Percentiles rank a stretch among this genome's conserved stretches.
These are phyloP conservation scores for Ophiocordyceps robertsii DNA, from an alignment of 2,329 filamentous ascomycete genomes.

Conservation along the genomic window DNA sequence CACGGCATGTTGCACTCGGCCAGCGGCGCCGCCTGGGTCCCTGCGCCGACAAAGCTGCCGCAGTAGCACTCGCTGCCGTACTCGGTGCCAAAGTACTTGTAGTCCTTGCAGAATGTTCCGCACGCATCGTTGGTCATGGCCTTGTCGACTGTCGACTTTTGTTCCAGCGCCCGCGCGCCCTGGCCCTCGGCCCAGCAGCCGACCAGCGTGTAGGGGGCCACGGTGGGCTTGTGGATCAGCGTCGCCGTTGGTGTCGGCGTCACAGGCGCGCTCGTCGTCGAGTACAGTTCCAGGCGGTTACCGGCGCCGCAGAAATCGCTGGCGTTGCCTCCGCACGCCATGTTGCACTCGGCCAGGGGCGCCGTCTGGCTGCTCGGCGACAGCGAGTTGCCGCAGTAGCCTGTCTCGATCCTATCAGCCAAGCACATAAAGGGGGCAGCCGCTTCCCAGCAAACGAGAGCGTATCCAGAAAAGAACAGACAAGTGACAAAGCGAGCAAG, in stretches of 20 bases:
- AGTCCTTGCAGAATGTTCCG: conserved; percentile 19
- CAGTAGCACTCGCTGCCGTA: conserved; percentile 26
- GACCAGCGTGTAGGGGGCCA: conserved; percentile 16
- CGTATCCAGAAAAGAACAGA: not conserved
- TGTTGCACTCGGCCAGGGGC: conserved; percentile 19
- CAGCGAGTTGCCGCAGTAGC: conserved; percentile 34
- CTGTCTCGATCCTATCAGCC: conserved; percentile 7
- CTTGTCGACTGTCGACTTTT: conserved; percentile 9
- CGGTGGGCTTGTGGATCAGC: conserved; percentile 9
- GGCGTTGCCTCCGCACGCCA: conserved; percentile 26
- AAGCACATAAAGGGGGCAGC: not conserved
- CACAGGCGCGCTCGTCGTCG: conserved; percentile 20
- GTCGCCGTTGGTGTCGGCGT: conserved; percentile 15
- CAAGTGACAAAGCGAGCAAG: not conserved
- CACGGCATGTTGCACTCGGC: conserved; percentile 22
- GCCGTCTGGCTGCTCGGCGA: conserved; percentile 13
- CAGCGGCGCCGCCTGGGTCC: conserved; percentile 13
- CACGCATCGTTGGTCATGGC: conserved; percentile 21
- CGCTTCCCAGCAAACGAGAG: not conserved
- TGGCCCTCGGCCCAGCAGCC: conserved; percentile 28
- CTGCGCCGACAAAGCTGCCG: conserved; percentile 15
- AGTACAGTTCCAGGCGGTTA: conserved; percentile 29
- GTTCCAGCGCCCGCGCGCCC: conserved; percentile 19
- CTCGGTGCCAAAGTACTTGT: conserved; percentile 27
- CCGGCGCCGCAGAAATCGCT: conserved; percentile 29